These are phyloP conservation scores for Phytophthora citricola DNA, from an alignment of 352 stramenopile species.

Conservation along the genomic window DNA sequence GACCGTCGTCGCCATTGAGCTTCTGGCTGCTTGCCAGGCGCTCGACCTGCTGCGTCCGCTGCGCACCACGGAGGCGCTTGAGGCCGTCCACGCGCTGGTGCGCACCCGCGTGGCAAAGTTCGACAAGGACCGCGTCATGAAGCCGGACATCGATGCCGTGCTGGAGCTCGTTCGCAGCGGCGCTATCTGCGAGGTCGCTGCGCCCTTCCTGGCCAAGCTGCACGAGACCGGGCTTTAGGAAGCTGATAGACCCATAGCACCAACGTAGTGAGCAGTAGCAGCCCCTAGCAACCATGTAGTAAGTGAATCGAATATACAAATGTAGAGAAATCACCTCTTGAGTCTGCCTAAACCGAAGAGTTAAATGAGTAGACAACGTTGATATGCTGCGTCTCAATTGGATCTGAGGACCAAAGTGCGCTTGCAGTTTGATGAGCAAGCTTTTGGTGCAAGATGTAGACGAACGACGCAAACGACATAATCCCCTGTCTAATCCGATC, in stretches of 20 bases:
- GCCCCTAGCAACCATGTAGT: neutral
- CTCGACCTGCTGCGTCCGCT: slow-evolving; percentile 86
- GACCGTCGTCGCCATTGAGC: slow-evolving; percentile 88
- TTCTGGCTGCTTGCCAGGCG: slow-evolving; percentile 88
- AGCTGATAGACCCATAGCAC: neutral
- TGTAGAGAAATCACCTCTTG: too few species aligned
- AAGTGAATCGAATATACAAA: too few species aligned
- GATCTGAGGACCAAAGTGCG: neutral
- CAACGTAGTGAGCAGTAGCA: neutral
- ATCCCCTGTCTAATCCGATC: slow-evolving; percentile 5
- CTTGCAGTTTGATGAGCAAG: slow-evolving; percentile 11
- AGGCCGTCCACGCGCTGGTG: slow-evolving; percentile 84
- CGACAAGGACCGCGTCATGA: slow-evolving; percentile 89
- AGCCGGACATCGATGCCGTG: slow-evolving; percentile 88
- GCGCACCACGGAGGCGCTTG: slow-evolving; percentile 81
- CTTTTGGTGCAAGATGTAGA: slow-evolving; percentile 15
- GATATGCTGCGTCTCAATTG: too few species aligned
- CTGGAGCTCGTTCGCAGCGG: slow-evolving; percentile 80
- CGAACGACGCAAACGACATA: slow-evolving; percentile 3
- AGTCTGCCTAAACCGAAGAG: too few species aligned
- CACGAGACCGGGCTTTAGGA: slow-evolving; percentile 51
- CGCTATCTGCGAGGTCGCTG: slow-evolving; percentile 62
- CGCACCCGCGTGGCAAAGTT: slow-evolving; percentile 62
- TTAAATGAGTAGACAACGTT: too few species aligned
- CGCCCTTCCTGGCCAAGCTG: slow-evolving; percentile 64